These are phyloP conservation scores for Tetrahymena elliotti DNA, from an alignment of 73 alveolate genomes.

Conservation along the genomic window DNA sequence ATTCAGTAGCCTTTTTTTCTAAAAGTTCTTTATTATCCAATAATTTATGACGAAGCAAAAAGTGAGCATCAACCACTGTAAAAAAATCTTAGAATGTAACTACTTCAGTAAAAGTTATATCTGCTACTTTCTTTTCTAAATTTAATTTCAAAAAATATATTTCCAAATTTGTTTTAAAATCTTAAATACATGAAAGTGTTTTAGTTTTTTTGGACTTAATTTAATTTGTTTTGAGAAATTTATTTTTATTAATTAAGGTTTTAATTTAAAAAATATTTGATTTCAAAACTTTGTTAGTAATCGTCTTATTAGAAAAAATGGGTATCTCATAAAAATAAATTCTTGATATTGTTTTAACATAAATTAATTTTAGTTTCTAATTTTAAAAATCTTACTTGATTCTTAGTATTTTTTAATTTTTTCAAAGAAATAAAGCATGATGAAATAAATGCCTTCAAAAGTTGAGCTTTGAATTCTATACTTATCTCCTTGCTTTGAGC, in stretches of 20 bases:
- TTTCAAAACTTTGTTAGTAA: too few relatives aligned
- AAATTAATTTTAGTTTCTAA: too few relatives aligned
- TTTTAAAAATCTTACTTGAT: background rate
- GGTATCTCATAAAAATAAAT: too few relatives aligned
- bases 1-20: conserved; percentile 36
- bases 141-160: background rate
- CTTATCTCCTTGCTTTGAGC: conserved; percentile 23
- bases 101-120: background rate
- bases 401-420: background rate
- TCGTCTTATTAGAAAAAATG: too few relatives aligned
- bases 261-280: too few relatives aligned
- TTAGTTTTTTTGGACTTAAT: background rate
- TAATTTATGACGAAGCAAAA: background rate
- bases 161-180: background rate
- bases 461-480: conserved; percentile 21
- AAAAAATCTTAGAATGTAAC: conserved; percentile 26
- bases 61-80: conserved; percentile 24
- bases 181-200: background rate
- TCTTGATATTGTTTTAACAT: too few relatives aligned
- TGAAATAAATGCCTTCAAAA: conserved; percentile 1
- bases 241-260: too few relatives aligned
- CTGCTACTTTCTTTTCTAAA: conserved; percentile 1
- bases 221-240: background rate
- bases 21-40: conserved; percentile 6
- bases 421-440: background rate